phyloP scores from a whole-genome alignment of 805 yeast species.

The Lipomyces yamadae region DNA sequence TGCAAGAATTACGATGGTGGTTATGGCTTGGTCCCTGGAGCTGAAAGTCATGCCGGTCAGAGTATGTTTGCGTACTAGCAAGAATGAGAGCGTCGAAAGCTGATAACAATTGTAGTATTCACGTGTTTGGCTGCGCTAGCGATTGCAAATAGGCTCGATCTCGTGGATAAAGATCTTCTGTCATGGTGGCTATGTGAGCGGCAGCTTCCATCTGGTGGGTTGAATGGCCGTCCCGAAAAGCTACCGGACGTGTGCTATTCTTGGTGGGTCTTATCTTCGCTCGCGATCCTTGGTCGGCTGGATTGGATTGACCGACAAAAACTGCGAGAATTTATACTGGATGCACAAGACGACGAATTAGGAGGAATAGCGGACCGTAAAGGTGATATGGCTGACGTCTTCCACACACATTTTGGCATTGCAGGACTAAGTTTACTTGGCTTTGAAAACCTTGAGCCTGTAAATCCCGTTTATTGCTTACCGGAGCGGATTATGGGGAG shows the following conservation, averaged over 20 bases:
- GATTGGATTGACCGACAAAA: slow-evolving; percentile 78
- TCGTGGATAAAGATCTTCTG: slow-evolving; percentile 50
- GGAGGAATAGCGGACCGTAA: slow-evolving; percentile 96
- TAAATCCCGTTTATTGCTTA: slow-evolving; percentile 89
- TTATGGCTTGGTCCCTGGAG: slow-evolving; percentile 90
- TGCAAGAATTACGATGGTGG: slow-evolving; percentile 97
- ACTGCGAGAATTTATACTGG: slow-evolving; percentile 68
- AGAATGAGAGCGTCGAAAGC: neutral
- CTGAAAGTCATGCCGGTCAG: slow-evolving; percentile 94
- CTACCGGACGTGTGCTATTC: slow-evolving; percentile 88
- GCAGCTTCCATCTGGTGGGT: slow-evolving; percentile 84
- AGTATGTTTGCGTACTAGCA: slow-evolving; percentile 39
- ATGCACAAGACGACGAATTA: slow-evolving; percentile 61
- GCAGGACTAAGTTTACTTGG: slow-evolving; percentile 85
- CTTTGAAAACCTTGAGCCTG: slow-evolving; percentile 58
- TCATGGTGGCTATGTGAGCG: slow-evolving; percentile 92
- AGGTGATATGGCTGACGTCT: slow-evolving; percentile 89
- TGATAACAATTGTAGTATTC: slow-evolving; percentile 50
- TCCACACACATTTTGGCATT: slow-evolving; percentile 87
- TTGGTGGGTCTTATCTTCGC: slow-evolving; percentile 79
- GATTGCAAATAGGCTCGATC: slow-evolving; percentile 63
- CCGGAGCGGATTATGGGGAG: slow-evolving; percentile 56
- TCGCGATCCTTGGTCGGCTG: slow-evolving; percentile 54
- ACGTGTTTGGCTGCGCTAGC: slow-evolving; percentile 84
- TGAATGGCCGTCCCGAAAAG: slow-evolving; percentile 96